Base-by-base conservation (phyloP, 164 flowering plant genomes). In the Nelumbo lutea region DNA sequence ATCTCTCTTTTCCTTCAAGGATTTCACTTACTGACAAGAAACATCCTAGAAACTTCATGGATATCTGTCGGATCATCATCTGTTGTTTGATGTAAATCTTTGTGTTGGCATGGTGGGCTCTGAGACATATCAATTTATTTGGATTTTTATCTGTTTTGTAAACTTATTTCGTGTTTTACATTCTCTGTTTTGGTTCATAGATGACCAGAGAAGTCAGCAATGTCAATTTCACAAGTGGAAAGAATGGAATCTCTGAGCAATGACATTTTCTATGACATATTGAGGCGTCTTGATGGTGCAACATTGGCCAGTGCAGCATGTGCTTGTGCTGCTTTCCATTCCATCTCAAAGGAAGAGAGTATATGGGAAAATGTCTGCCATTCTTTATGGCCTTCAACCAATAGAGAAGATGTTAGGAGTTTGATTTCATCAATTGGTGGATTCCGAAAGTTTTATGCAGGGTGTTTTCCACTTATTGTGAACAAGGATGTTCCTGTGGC, bases 301-400 rank as follows among this genome's bases (percentile, higher is more conserved):
- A 85, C 86, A 51, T 81, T 93, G 79, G 97, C 97, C 56, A 88
- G 79, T 77, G 98, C 97, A 38, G 90, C 93, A 47, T 93, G 98
- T 81, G 77, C 85, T 72, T 90, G 98, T 83, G 86, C 86, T n/a
- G 82, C 90, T 53, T 86, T 93, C 74, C 76, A 77, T 73, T 82
- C 94, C 67, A 85, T 93, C n/a, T 87, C 96, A 11, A 88, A 79
- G 72, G 97, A 93, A 73, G 97, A 93, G 81, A 83, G 64, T 59
- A 69, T 93, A 68, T 93, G 98, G 98, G 97, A 89, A 82, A 83
- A 89, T 71, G 92, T 81, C 5, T 93, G 98, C 63, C 76, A 76
- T 74, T 86, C 97, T 13, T 72, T 89, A 80, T 93, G 98, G 98
- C 96, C 96, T 74, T 93, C 97, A 66, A 89, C 92, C n/a, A 83